Conservation (phyloP, 1,284 basidiomycete species). For the Ceratobasidium sp. region DNA sequence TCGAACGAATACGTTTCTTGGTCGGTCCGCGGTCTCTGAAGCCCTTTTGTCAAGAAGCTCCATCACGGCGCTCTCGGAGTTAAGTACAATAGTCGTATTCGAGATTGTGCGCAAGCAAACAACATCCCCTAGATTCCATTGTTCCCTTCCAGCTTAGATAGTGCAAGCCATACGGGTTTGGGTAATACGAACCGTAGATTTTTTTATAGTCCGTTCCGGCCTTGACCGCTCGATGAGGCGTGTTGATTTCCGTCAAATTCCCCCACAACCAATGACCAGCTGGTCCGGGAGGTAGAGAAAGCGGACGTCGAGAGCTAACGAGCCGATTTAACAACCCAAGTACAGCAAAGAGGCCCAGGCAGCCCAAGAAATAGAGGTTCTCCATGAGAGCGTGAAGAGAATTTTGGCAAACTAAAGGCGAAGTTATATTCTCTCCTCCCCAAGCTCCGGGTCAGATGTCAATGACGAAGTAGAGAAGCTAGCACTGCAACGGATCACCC, state of each 20-base stretch:
- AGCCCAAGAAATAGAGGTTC: too few species aligned
- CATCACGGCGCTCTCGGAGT: neutral
- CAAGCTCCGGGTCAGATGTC: too few species aligned
- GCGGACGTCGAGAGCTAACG: neutral
- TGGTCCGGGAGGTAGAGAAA: conserved; percentile 22
- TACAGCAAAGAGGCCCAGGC: too few species aligned
- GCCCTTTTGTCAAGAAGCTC: conserved; percentile 32
- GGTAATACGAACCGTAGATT: conserved; percentile 5
- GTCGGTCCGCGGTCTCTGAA: conserved; percentile 21
- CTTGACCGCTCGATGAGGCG: conserved; percentile 22
- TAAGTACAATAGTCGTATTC: conserved; percentile 19
- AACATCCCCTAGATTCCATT: conserved; percentile 8
- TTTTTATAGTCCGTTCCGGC: conserved; percentile 27
- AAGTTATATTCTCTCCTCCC: too few species aligned
- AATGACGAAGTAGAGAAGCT: too few species aligned
- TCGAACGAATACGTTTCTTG: conserved; percentile 26
- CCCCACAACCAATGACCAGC: conserved; percentile 35
- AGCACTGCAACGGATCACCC: too few species aligned
- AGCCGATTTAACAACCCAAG: too few species aligned
- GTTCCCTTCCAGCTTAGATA: too few species aligned
- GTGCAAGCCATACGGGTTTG: neutral
- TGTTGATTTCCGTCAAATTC: conserved; percentile 29
- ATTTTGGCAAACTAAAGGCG: too few species aligned
- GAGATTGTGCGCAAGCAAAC: conserved; percentile 19
- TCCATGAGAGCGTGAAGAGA: too few species aligned